Base-by-base conservation (phyloP, 371 early-diverging fungal genomes). In the Mortierella sp. region DNA sequence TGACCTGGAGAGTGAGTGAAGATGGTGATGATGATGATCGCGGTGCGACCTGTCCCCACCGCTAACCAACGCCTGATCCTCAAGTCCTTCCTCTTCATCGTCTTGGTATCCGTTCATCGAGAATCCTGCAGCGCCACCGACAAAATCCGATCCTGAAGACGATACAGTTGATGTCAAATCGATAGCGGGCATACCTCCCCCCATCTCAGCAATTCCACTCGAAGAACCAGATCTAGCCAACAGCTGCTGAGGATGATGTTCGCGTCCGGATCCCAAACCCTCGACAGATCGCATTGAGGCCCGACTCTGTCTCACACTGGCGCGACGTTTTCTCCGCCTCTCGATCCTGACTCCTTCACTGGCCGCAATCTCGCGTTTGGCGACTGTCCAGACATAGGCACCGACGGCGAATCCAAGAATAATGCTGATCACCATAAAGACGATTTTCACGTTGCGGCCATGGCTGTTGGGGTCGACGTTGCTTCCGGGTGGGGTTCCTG, bases 361-460 rank as follows among this genome's bases (percentile, higher is more conserved):
- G 50, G 92, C 91, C 19, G 83, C 90, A 0, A 93, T 90, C 19
- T 88, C 91, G 14, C 87, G 86, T 48, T 90, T 90, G 21, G 93
- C 91, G 9, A 91, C 78, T 0, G 87, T 72, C 81, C 93, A 93
- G 13, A 95, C 83, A 78, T 94, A 93, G 0, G 83, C 83, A 74
- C 94, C 88, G 21, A 94, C 93, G 21, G 79, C 91, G 50, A 91
- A 78, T 3, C 91, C 91, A 1, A 94, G 55, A 1, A 89, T 34
- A 10, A 90, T 87, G 9, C 93, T 91, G 34, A 89, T 57, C 5
- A 89, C 74, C 72, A 90, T 86, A 13, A 89, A 83, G 10, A 88
- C 73, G 21, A 89, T 88, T 44, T 91, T 88, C 19, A 89, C 54
- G 24, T 48, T 59, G 16, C 80, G 69, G 1, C 79, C 79, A 67